Percentiles rank a stretch among this genome's conserved stretches.
Conservation (phyloP, 2,329 filamentous ascomycete species). For the Aspergillus piperis region DNA sequence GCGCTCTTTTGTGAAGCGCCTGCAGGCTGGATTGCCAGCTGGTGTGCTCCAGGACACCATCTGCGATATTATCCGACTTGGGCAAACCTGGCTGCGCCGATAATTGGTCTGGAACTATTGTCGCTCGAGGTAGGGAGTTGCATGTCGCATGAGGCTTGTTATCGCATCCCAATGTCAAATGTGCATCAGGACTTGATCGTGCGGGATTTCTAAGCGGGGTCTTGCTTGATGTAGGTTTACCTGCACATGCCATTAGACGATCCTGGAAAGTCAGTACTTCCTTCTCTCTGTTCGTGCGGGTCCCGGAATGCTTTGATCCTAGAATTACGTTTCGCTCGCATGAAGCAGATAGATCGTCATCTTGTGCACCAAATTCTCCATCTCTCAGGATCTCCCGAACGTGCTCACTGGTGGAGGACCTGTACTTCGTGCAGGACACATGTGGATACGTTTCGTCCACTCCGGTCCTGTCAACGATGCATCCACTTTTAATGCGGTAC, state of each 20-base stretch:
- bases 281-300: neutral
- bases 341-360: neutral
- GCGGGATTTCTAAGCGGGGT: neutral
- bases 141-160: neutral
- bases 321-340: neutral
- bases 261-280: neutral
- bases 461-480: neutral
- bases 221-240: neutral
- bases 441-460: neutral
- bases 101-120: neutral
- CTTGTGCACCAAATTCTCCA: neutral
- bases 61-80: neutral
- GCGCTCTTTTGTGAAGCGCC: slow-evolving; percentile 17
- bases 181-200: neutral
- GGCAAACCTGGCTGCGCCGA: neutral
- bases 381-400: neutral
- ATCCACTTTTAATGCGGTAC: neutral
- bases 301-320: neutral
- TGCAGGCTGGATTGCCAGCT: slow-evolving; percentile 13
- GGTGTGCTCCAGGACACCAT: neutral
- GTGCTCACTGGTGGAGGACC: no score
- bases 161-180: neutral
- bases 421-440: neutral
- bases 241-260: neutral
- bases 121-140: neutral